Percentiles rank a stretch among this genome's conserved stretches.
These are phyloP conservation scores for Immersiella caudata DNA, from an alignment of 495 filamentous ascomycete genomes.

Conservation along the genomic window DNA sequence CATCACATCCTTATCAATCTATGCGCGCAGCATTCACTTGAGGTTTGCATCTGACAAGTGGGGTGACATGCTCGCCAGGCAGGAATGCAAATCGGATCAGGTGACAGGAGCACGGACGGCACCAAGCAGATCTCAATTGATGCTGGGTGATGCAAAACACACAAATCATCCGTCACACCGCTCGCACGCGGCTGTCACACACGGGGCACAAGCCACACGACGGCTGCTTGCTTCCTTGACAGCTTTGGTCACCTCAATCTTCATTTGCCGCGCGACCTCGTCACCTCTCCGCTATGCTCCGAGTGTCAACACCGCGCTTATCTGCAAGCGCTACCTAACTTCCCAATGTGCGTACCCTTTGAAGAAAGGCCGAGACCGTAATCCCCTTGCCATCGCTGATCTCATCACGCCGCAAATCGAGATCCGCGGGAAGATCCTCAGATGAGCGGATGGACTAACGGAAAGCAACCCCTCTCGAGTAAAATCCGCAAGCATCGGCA, in stretches of 20 bases:
- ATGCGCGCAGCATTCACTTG: not conserved
- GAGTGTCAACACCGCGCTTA: not conserved
- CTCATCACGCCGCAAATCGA: not conserved
- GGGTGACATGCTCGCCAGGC: not conserved
- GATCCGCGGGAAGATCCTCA: not conserved
- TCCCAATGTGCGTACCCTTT: not conserved
- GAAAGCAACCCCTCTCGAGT: too few relatives aligned
- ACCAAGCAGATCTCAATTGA: not conserved
- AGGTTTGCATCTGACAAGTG: not conserved
- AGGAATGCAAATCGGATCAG: not conserved
- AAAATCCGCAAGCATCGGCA: not conserved
- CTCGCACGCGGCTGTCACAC: slow-evolving; percentile 2
- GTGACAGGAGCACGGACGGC: not conserved
- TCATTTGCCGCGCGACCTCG: not conserved
- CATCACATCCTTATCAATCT: not conserved
- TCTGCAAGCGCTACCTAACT: not conserved
- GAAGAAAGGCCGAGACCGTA: not conserved
- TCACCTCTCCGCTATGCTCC: not conserved
- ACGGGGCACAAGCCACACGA: not conserved
- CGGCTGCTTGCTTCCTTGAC: not conserved
- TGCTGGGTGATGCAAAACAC: slow-evolving; percentile 5
- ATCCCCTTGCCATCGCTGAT: not conserved
- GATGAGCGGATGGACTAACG: not conserved
- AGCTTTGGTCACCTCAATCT: not conserved
- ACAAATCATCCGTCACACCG: slow-evolving; percentile 3